These are phyloP conservation scores for Penicillium sp. DNA, from an alignment of 2,329 filamentous ascomycete species.

Conservation along the genomic window DNA sequence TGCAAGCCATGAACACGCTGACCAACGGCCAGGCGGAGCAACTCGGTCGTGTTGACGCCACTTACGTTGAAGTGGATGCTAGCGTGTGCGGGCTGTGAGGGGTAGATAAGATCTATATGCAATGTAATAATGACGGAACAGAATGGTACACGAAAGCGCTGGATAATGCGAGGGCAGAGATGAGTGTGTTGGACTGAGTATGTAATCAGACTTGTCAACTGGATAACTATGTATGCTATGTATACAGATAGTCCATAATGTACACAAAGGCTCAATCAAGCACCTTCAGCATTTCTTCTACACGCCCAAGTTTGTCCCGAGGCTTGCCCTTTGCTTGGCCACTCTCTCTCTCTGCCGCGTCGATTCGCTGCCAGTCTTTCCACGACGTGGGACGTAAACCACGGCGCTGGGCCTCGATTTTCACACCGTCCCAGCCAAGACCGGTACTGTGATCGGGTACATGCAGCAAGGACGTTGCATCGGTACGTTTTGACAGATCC, in stretches of 20 bases:
- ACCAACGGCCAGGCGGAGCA: conserved; percentile 46
- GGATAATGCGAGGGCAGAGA: not conserved
- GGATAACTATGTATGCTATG: no score
- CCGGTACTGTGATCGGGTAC: conserved; percentile 39
- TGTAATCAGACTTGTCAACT: not conserved
- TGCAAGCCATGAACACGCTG: conserved; percentile 49
- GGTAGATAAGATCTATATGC: not conserved
- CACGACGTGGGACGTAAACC: conserved; percentile 68
- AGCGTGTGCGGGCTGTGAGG: conserved; percentile 14
- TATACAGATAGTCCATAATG: conserved; percentile 5
- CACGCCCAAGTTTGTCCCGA: conserved; percentile 64
- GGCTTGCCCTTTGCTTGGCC: conserved; percentile 70
- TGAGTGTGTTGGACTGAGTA: not conserved
- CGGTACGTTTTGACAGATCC: conserved; percentile 61
- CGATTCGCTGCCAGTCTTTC: conserved; percentile 83
- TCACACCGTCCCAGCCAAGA: conserved; percentile 75
- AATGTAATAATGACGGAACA: not conserved
- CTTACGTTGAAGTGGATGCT: conserved; percentile 24
- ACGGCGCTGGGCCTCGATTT: conserved; percentile 54
- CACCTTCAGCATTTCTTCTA: conserved; percentile 57
- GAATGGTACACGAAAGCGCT: not conserved
- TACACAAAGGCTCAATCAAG: conserved; percentile 20
- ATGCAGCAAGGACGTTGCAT: conserved; percentile 47
- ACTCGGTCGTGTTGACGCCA: conserved; percentile 43
- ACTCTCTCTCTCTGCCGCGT: conserved; percentile 67